Percentiles rank a stretch among this genome's conserved stretches.
phyloP scores from a whole-genome alignment of 2,329 filamentous ascomycete species.

The Ophiobolus disseminans region DNA sequence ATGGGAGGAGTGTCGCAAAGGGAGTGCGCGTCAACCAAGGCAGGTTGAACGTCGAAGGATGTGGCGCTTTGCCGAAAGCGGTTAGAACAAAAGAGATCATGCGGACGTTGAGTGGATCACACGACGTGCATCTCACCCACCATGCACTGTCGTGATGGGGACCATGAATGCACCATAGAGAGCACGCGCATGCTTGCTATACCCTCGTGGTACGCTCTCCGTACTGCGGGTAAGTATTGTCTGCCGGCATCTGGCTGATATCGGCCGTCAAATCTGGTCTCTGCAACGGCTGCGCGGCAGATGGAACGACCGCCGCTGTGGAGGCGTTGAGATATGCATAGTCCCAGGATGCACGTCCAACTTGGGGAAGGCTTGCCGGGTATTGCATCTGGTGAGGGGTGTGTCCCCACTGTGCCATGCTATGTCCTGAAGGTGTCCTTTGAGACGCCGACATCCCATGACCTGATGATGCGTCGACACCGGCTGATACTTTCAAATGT shows the following conservation, averaged over 20 bases:
- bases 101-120: slow-evolving; percentile 42
- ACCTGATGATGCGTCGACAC: slow-evolving; percentile 47
- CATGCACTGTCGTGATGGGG: slow-evolving; percentile 24
- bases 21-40: slow-evolving; percentile 29
- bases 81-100: slow-evolving; percentile 36
- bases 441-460: slow-evolving; percentile 44
- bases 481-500: slow-evolving; percentile 50
- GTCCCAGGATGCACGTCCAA: slow-evolving; percentile 46
- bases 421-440: slow-evolving; percentile 40
- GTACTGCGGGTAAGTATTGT: slow-evolving; percentile 46
- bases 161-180: slow-evolving; percentile 15
- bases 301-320: slow-evolving; percentile 32
- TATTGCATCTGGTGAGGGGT: slow-evolving; percentile 44
- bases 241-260: slow-evolving; percentile 37
- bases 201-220: slow-evolving; percentile 48
- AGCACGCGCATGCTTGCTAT: slow-evolving; percentile 23
- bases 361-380: slow-evolving; percentile 37
- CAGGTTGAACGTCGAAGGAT: slow-evolving; percentile 34
- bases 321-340: slow-evolving; percentile 44
- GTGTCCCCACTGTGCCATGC: slow-evolving; percentile 46
- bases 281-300: slow-evolving; percentile 40
- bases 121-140: slow-evolving; percentile 38
- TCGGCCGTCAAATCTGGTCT: slow-evolving; percentile 40
- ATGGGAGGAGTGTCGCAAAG: slow-evolving; percentile 2
- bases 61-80: slow-evolving; percentile 29